Percentiles rank a stretch among this genome's conserved stretches.
Conservation (phyloP, 108 stramenopile species). For the Epithemia pelagica region DNA sequence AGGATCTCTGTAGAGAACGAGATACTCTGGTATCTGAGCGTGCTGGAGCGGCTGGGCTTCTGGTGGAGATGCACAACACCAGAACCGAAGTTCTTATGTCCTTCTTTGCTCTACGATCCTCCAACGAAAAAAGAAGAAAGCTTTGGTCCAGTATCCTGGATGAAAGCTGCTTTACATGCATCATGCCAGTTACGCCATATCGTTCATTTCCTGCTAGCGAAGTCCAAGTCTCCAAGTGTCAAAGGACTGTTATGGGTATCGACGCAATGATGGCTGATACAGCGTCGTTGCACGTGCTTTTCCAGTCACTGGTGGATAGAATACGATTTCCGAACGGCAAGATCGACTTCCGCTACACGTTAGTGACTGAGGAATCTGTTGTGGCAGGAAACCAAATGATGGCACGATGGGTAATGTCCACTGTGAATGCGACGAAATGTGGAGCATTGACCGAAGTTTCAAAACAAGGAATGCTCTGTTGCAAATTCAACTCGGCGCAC, state of each 20-base stretch:
- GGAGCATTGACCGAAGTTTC: slow-evolving; percentile 78
- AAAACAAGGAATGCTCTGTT: slow-evolving; percentile 91
- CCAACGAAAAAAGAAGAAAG: slow-evolving; percentile 65
- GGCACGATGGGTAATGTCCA: slow-evolving; percentile 91
- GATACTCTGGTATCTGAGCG: slow-evolving; percentile 74
- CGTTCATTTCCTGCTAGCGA: slow-evolving; percentile 89
- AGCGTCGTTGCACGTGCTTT: slow-evolving; percentile 76
- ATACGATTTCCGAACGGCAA: slow-evolving; percentile 55
- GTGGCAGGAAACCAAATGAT: slow-evolving; percentile 88
- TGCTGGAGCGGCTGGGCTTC: slow-evolving; percentile 55
- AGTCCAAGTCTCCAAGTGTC: slow-evolving; percentile 84
- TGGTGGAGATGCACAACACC: slow-evolving; percentile 77
- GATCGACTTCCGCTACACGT: slow-evolving; percentile 81
- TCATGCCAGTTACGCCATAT: slow-evolving; percentile 89
- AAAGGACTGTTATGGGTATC: slow-evolving; percentile 87
- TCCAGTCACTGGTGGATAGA: slow-evolving; percentile 76
- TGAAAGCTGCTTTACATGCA: slow-evolving; percentile 79
- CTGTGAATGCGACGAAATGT: slow-evolving; percentile 77
- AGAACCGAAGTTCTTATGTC: slow-evolving; percentile 78
- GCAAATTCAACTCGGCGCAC: slow-evolving; percentile 84
- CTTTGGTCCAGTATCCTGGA: slow-evolving; percentile 83
- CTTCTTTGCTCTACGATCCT: slow-evolving; percentile 70
- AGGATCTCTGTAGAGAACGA: slow-evolving; percentile 78
- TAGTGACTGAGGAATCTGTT: slow-evolving; percentile 83
- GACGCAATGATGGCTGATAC: slow-evolving; percentile 94